Evolutionary conservation across 805 yeast species (phyloP), one percentile per base, ranked within the genome.

Genomic region (Cyberlindnera xylosilytica): DNA sequence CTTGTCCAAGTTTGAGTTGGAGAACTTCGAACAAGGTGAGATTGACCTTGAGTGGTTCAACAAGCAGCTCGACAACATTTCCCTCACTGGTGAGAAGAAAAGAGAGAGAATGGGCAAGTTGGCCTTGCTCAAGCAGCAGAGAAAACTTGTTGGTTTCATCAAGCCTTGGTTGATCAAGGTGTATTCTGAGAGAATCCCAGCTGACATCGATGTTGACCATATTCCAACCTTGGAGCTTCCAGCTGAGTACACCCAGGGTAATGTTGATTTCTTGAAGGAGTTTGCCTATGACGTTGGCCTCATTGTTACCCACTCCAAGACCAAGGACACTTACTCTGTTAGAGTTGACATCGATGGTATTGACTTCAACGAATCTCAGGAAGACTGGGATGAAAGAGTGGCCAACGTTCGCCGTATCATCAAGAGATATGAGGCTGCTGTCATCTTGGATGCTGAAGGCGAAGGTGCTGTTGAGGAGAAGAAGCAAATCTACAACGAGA

Each of bases 21-120:
- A 83, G 62, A 83, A 85, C 59, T 93, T 91, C 57, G 98, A 93
- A 64, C 81, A 75, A 50, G 80, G 81, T 40, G 87, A 84, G 48
- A 70, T 87, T 42, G 97, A 90, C 62, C 79, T 87, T 26, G 93
- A 85, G 48, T 90, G 97, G 97, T 87, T 88, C 64, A 88, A 88
- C 64, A 76, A 83, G 56, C 86, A 86, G 57, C 73, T 91, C 47
- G 95, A 86, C 51, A 83, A 83, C 56, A 79, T 86, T 43, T 83
- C 91, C 6, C 66, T 81, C 35, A 72, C 79, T 39, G 93, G 91
- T 55, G 86, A 79, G 53, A 78, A 70, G 63, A 82, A 74, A 61
- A 76, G 88, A 63, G 75, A 73, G 44, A 75, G 78, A 53, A 69
- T 71, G 36, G 90, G 91, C 4, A 83, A 80, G 52, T 65, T 83